phyloP scores from a whole-genome alignment of 441 rosid genomes.

The Isatis lusitanica region DNA sequence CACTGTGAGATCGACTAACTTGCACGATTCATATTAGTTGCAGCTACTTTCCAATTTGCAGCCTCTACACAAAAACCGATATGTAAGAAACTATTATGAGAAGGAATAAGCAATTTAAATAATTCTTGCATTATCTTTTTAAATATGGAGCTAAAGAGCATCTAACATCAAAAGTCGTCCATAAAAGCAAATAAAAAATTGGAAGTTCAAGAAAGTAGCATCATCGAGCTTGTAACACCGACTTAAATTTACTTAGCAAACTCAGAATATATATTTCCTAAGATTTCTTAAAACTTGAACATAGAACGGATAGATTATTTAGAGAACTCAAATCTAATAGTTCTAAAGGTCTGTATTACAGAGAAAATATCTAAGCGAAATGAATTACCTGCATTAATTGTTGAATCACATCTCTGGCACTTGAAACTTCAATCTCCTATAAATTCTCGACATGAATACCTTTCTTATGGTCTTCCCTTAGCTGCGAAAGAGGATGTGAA shows the following conservation, averaged over 20 bases:
- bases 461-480: constrained; percentile 92
- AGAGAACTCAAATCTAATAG: background rate
- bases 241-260: background rate
- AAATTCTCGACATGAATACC: constrained; percentile 79
- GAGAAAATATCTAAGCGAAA: background rate
- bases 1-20: constrained; percentile 99
- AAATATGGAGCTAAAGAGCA: background rate
- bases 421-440: constrained; percentile 86
- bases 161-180: background rate
- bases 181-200: background rate
- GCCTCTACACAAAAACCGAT: constrained; percentile 65
- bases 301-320: background rate
- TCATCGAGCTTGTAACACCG: constrained; percentile 4
- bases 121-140: background rate
- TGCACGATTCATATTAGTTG: constrained; percentile 96
- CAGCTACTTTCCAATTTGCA: constrained; percentile 95
- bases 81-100: constrained; percentile 1
- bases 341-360: background rate
- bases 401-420: constrained; percentile 90
- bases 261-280: background rate
- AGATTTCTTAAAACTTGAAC: background rate
- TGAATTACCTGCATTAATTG: constrained; percentile 75
- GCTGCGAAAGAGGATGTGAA: constrained; percentile 41
- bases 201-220: background rate
- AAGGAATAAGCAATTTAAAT: background rate